These are phyloP conservation scores for Setaria viridis DNA, from an alignment of 202 grass and related monocot genomes.

Conservation along the genomic window DNA sequence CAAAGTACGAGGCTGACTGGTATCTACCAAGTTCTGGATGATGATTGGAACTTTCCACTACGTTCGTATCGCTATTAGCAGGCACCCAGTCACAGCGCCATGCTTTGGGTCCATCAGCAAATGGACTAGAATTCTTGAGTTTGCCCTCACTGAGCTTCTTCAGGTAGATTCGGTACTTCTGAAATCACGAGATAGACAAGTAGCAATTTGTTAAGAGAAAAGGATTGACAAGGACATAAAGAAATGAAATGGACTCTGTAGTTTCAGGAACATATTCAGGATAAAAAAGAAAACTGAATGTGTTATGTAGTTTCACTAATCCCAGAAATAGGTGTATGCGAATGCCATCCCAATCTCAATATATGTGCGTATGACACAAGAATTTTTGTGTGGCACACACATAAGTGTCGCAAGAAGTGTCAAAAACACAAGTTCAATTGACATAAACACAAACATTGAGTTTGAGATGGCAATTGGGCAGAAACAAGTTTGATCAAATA, in stretches of 20 bases:
- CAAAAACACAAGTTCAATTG: not conserved
- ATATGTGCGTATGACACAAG: not conserved
- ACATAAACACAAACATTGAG: not conserved
- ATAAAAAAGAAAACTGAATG: not conserved
- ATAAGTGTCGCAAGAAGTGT: not conserved
- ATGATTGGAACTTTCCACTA: conserved; percentile 41
- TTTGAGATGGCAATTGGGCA: not conserved
- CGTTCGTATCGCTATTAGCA: conserved; percentile 31
- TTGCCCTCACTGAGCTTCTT: conserved; percentile 45
- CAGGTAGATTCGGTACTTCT: conserved; percentile 69
- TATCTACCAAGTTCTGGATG: conserved; percentile 37
- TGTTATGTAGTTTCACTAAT: not conserved
- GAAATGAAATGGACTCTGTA: not conserved
- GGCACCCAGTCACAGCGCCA: not conserved
- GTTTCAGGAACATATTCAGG: not conserved
- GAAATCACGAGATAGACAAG: conserved; percentile 38
- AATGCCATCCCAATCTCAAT: not conserved
- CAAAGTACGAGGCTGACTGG: conserved; percentile 1
- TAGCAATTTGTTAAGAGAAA: not conserved
- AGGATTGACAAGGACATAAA: not conserved
- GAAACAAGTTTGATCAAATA: conserved; percentile 30
- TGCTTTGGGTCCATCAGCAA: conserved; percentile 28
- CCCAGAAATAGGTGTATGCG: not conserved
- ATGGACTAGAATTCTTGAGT: conserved; percentile 16
- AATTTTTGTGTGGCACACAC: not conserved